Evolutionary conservation across 139 green algal species (phyloP).

Genomic region (Pycnococcus provasolii): DNA sequence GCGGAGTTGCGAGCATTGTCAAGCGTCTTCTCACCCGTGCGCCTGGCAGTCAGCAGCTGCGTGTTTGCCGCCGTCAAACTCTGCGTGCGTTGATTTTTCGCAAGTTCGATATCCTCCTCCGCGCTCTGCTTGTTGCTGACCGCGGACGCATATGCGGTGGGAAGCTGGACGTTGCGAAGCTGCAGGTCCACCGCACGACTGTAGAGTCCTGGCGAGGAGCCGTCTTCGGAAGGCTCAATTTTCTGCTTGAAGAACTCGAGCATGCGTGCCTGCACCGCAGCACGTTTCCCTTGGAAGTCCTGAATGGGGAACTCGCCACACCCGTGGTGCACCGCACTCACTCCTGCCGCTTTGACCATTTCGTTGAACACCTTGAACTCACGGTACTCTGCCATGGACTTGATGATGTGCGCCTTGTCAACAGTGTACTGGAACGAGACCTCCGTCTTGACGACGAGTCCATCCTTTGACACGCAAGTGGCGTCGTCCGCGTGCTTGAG

Average conservation of each 20-base stretch:
- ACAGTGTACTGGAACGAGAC: conserved; percentile 6
- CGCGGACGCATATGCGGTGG: background rate
- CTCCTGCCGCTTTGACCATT: background rate
- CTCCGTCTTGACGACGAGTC: background rate
- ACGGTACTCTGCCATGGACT: background rate
- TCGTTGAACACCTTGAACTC: background rate
- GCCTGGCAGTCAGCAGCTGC: background rate
- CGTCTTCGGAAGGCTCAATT: background rate
- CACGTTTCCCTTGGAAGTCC: background rate
- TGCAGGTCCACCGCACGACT: background rate
- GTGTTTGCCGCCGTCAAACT: background rate
- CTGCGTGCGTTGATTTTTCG: background rate
- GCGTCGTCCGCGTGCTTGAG: background rate
- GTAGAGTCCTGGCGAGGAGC: background rate
- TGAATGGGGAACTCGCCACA: background rate
- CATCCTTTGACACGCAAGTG: conserved; percentile 5
- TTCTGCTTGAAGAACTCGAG: background rate
- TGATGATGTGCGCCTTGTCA: background rate
- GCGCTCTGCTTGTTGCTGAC: background rate
- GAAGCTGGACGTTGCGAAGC: conserved; percentile 1
- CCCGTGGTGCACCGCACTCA: background rate
- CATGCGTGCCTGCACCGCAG: background rate
- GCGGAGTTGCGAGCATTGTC: background rate
- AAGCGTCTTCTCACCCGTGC: background rate
- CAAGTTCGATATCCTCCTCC: background rate